These are phyloP conservation scores for Spatholobus suberectus DNA, from an alignment of 306 rosid genomes.

Conservation along the genomic window DNA sequence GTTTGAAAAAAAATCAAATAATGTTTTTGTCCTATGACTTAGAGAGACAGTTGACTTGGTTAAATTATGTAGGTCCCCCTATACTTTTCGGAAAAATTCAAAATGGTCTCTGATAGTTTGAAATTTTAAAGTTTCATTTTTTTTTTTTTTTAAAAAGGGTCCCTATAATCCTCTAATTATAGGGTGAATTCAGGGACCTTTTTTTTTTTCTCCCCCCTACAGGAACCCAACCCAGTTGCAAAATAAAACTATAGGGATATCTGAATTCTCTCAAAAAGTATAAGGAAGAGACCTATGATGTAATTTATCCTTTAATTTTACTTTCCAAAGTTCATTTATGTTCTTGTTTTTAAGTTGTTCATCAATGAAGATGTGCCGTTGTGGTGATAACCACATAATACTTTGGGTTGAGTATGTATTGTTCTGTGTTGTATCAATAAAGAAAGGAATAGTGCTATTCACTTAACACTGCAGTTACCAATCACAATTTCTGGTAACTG, in stretches of 20 bases:
- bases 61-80: background rate
- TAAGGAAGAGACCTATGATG: background rate
- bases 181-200: background rate
- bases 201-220: background rate
- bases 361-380: background rate
- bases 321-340: too few species aligned
- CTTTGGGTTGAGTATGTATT: slow-evolving; percentile 6
- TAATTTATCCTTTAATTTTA: background rate
- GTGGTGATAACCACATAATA: background rate
- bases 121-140: background rate
- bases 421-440: background rate
- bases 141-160: background rate
- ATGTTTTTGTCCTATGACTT: background rate
- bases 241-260: background rate
- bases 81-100: background rate
- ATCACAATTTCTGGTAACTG: background rate
- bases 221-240: background rate
- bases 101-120: background rate
- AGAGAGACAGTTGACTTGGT: background rate
- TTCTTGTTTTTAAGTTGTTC: background rate
- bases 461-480: background rate
- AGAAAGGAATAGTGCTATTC: background rate
- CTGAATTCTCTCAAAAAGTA: background rate
- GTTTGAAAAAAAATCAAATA: too few species aligned
- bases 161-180: background rate